These are phyloP conservation scores for Castanea sativa DNA, from an alignment of 306 rosid species.

Conservation along the genomic window DNA sequence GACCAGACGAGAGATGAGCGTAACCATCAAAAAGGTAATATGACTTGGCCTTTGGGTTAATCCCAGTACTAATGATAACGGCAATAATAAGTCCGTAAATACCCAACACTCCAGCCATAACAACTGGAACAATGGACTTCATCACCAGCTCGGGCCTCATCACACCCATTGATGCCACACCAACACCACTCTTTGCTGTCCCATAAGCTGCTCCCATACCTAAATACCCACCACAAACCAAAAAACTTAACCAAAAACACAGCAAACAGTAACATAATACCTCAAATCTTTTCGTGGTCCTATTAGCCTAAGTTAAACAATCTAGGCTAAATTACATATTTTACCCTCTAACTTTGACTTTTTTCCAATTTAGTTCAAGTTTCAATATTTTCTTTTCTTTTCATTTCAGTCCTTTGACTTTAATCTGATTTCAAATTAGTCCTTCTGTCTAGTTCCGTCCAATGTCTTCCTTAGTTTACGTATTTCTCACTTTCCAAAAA, in stretches of 20 bases:
- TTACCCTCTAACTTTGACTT: too few relatives aligned
- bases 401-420: too few relatives aligned
- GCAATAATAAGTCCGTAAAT: slow-evolving; percentile 89
- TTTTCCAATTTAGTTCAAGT: too few relatives aligned
- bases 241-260: neutral
- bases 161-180: slow-evolving; percentile 92
- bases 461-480: too few relatives aligned
- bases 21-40: slow-evolving; percentile 88
- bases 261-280: neutral
- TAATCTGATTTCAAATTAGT: too few relatives aligned
- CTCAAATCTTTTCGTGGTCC: neutral
- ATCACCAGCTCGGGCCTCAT: slow-evolving; percentile 93
- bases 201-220: slow-evolving; percentile 98
- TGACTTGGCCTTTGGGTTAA: slow-evolving; percentile 85
- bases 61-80: slow-evolving; percentile 85
- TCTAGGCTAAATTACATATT: too few relatives aligned
- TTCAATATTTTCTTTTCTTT: too few relatives aligned
- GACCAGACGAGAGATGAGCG: slow-evolving; percentile 91
- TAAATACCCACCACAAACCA: slow-evolving; percentile 12
- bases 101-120: slow-evolving; percentile 96
- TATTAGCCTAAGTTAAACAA: neutral
- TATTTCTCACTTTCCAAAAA: too few relatives aligned
- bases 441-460: too few relatives aligned
- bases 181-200: slow-evolving; percentile 86
- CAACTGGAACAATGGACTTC: slow-evolving; percentile 90